Evolutionary conservation across 2,329 filamentous ascomycete species (phyloP).

Genomic region (Aspergillus oerlinghausenensis): DNA sequence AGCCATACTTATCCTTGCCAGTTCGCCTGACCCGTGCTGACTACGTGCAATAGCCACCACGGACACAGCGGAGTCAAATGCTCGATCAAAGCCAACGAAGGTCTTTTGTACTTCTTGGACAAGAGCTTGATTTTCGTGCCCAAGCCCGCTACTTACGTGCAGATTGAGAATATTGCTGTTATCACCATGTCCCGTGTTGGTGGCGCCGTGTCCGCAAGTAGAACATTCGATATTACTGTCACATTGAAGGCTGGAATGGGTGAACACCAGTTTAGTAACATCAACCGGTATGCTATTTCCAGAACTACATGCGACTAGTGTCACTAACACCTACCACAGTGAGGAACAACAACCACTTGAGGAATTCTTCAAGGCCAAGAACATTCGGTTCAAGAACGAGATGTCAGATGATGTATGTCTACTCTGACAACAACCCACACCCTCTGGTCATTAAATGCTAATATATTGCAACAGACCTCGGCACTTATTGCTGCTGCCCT

Average conservation of each 20-base stretch:
- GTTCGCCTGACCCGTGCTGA: neutral
- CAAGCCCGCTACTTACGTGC: conserved; percentile 95
- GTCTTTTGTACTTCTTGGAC: conserved; percentile 92
- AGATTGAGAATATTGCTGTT: conserved; percentile 85
- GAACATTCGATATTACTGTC: conserved; percentile 96
- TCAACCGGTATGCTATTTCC: conserved; percentile 63
- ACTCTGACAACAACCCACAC: neutral
- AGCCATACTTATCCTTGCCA: conserved; percentile 7
- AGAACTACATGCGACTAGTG: neutral
- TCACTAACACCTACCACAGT: conserved; percentile 32
- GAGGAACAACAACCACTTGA: conserved; percentile 97
- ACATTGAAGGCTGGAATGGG: conserved; percentile 80
- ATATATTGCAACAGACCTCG: conserved; percentile 40
- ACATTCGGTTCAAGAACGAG: conserved; percentile 94
- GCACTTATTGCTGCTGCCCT: conserved; percentile 72
- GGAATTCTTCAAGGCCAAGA: conserved; percentile 94
- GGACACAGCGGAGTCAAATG: conserved; percentile 95
- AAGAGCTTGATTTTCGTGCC: conserved; percentile 99
- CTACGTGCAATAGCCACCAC: conserved; percentile 60
- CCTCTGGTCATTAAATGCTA: conserved; percentile 18
- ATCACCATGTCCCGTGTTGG: conserved; percentile 95
- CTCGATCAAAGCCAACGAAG: conserved; percentile 99
- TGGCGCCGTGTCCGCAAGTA: conserved; percentile 85
- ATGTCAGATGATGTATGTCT: conserved; percentile 85
- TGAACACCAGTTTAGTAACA: conserved; percentile 97